These are phyloP conservation scores for Microthyrium microscopicum DNA, from an alignment of 2,329 filamentous ascomycete species.

Conservation along the genomic window DNA sequence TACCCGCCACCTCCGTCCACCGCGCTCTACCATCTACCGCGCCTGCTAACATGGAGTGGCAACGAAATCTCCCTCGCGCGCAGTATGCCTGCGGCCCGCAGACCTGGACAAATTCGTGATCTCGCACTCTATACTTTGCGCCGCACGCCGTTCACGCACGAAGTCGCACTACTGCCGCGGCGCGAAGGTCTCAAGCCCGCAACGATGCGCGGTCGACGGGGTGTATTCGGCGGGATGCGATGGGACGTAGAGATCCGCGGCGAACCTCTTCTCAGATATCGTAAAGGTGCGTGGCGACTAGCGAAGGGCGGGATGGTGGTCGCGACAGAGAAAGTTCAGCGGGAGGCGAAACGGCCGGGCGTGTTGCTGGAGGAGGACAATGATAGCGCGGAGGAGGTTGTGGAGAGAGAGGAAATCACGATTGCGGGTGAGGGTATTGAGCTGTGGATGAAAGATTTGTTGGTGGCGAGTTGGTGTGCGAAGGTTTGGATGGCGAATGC, in stretches of 20 bases:
- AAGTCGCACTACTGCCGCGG: slow-evolving; percentile 5
- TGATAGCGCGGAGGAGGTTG: slow-evolving; percentile 2
- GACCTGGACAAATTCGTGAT: slow-evolving; percentile 3
- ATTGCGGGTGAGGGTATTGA: slow-evolving; percentile 3
- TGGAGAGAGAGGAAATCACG: slow-evolving; percentile 2
- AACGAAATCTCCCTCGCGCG: slow-evolving; percentile 8
- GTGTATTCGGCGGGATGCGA: slow-evolving; percentile 4
- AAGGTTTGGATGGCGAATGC: slow-evolving; percentile 6
- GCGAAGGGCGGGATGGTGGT: slow-evolving; percentile 1
- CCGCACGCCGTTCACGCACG: slow-evolving; percentile 6
- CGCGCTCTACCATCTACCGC: slow-evolving; percentile 8
- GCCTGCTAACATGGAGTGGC: slow-evolving; percentile 7
- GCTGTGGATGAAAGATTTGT: slow-evolving; percentile 7
- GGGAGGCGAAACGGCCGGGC: not conserved
- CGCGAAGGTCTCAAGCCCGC: slow-evolving; percentile 2
- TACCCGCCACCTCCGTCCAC: slow-evolving; percentile 6
- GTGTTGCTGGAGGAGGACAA: not conserved
- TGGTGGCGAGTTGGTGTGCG: slow-evolving; percentile 7
- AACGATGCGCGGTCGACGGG: slow-evolving; percentile 3
- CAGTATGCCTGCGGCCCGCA: slow-evolving; percentile 2
- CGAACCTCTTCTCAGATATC: slow-evolving; percentile 2
- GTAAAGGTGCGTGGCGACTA: slow-evolving; percentile 7
- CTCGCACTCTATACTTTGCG: slow-evolving; percentile 7
- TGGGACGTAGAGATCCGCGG: slow-evolving; percentile 6
- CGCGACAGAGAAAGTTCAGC: not conserved